These are phyloP conservation scores for Hyparrhenia diplandra DNA, from an alignment of 176 grass and related monocot genomes.

Conservation along the genomic window DNA sequence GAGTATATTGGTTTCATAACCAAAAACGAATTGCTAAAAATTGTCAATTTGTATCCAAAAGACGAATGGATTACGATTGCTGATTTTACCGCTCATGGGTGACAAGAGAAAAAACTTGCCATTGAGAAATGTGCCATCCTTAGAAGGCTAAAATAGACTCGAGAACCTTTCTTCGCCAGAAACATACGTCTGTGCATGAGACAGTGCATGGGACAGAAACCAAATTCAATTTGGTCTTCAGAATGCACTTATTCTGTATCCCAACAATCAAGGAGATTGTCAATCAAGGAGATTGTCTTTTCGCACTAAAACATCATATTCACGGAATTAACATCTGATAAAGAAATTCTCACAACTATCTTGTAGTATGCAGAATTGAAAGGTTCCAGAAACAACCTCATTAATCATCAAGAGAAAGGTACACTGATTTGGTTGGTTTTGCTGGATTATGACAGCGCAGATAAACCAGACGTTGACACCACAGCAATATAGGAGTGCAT, in stretches of 20 bases:
- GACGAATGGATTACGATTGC: not conserved
- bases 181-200: not conserved
- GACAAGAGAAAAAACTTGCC: not conserved
- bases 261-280: not conserved
- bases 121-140: not conserved
- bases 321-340: not conserved
- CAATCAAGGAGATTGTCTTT: not conserved
- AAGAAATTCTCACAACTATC: not conserved
- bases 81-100: too few relatives aligned
- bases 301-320: not conserved
- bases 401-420: not conserved
- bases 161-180: not conserved
- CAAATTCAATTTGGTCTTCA: slow-evolving; percentile 15
- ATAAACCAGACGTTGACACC: too few relatives aligned
- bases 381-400: not conserved
- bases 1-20: too few relatives aligned
- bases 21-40: not conserved
- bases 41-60: not conserved
- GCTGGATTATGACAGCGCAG: not conserved
- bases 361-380: not conserved
- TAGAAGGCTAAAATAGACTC: not conserved
- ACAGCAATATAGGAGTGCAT: not conserved
- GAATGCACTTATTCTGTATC: not conserved
- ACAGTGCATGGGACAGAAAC: not conserved
- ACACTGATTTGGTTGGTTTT: not conserved